A percentile compares a stretch with the other conserved stretches of the same genome.
These are phyloP conservation scores for Backusella parvicylindrica DNA, from an alignment of 192 early-diverging fungal genomes.

Conservation along the genomic window DNA sequence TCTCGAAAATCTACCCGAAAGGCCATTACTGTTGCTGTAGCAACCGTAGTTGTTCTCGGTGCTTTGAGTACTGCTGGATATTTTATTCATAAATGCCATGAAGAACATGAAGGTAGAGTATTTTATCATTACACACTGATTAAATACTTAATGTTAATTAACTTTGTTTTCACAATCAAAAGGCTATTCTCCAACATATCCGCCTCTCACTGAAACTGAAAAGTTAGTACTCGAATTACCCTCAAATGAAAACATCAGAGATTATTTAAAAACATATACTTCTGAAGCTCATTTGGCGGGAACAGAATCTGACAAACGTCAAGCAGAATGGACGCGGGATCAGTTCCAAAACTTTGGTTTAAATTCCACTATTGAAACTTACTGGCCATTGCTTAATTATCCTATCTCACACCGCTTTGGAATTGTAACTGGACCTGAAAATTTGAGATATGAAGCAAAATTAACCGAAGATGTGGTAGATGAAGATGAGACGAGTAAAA, in stretches of 20 bases:
- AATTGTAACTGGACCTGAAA: constrained; percentile 43
- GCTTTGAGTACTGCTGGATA: background rate
- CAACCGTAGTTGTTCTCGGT: background rate
- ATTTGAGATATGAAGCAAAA: constrained; percentile 47
- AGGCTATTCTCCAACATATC: background rate
- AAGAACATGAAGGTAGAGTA: background rate
- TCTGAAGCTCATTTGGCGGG: constrained; percentile 60
- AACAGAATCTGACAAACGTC: constrained; percentile 37
- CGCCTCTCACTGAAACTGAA: constrained; percentile 5
- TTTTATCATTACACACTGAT: background rate
- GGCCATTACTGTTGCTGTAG: background rate
- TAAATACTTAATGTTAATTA: background rate
- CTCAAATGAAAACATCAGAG: constrained; percentile 31
- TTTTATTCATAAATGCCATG: background rate
- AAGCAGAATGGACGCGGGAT: constrained; percentile 54
- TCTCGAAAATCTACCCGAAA: background rate
- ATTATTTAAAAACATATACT: constrained; percentile 49
- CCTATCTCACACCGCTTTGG: constrained; percentile 52
- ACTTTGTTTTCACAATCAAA: background rate
- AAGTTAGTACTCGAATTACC: constrained; percentile 13
- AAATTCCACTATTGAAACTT: constrained; percentile 52
- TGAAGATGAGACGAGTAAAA: constrained; percentile 55
- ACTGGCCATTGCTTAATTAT: constrained; percentile 56
- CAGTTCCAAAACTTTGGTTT: constrained; percentile 52
- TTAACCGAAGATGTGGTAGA: constrained; percentile 53